Conservation (phyloP, 1,139 yeast genomes). For the Nakaseomyces delphensis region DNA sequence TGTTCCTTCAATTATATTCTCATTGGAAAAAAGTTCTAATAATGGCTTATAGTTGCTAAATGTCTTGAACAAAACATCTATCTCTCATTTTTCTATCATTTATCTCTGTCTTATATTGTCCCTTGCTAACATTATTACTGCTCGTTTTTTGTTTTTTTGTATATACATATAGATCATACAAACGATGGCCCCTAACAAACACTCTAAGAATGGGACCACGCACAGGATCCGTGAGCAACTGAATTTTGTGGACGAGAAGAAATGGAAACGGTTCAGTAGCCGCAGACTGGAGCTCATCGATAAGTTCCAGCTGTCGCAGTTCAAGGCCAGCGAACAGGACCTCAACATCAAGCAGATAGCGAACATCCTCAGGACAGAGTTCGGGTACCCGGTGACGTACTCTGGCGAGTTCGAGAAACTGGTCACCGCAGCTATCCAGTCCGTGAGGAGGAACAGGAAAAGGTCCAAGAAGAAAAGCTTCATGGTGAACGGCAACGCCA, state of each 20-base stretch:
- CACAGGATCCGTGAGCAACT: conserved; percentile 65
- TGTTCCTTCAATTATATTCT: too few species aligned
- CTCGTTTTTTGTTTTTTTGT: too few species aligned
- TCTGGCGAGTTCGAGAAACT: conserved; percentile 74
- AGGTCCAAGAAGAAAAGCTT: conserved; percentile 35
- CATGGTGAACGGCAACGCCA: conserved; percentile 1
- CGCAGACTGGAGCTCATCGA: conserved; percentile 83
- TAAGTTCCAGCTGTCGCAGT: conserved; percentile 60
- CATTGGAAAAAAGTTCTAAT: too few species aligned
- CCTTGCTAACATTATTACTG: too few species aligned
- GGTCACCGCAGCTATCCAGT: conserved; percentile 87
- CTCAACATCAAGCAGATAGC: conserved; percentile 72
- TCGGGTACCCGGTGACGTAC: conserved; percentile 51
- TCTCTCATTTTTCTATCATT: too few species aligned
- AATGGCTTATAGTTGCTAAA: too few species aligned
- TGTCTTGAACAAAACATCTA: too few species aligned
- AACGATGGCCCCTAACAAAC: conserved; percentile 5
- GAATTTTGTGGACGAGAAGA: conserved; percentile 67
- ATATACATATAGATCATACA: too few species aligned
- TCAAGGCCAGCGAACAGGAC: conserved; percentile 91
- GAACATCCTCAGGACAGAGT: conserved; percentile 62
- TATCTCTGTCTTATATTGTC: too few species aligned
- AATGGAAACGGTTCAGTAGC: conserved; percentile 86
- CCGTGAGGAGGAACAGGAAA: conserved; percentile 59
- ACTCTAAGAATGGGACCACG: conserved; percentile 50